Conservation (phyloP, 345 rosid species). For the Raphanus raphanistrum region DNA sequence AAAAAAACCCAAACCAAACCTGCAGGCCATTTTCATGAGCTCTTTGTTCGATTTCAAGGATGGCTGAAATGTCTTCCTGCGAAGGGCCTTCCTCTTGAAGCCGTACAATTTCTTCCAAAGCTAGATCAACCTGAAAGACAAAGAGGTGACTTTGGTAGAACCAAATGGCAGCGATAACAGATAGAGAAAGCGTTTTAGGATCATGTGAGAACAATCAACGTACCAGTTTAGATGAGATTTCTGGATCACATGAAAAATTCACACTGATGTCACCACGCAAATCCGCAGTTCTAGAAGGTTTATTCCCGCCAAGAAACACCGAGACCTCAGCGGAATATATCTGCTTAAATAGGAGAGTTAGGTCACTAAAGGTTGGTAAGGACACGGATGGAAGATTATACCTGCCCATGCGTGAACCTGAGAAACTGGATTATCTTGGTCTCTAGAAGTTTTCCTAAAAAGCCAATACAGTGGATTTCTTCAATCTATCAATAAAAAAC, state of each 20-base stretch:
- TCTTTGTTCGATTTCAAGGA: conserved; percentile 93
- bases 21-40: conserved; percentile 36
- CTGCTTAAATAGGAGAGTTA: conserved; percentile 41
- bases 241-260: conserved; percentile 90
- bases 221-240: conserved; percentile 78
- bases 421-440: conserved; percentile 82
- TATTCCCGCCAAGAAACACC: conserved; percentile 79
- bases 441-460: conserved; percentile 81
- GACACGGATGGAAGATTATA: conserved; percentile 31
- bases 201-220: not conserved
- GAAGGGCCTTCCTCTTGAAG: conserved; percentile 84
- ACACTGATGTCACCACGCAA: conserved; percentile 83
- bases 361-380: conserved; percentile 15
- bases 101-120: conserved; percentile 76
- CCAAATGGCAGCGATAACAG: conserved; percentile 9
- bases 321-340: conserved; percentile 85
- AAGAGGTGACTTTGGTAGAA: conserved; percentile 5
- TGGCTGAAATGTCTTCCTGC: conserved; percentile 66
- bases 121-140: conserved; percentile 68
- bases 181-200: not conserved
- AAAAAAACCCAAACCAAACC: conserved; percentile 2
- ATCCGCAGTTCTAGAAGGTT: conserved; percentile 85
- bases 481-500: conserved; percentile 56
- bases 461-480: conserved; percentile 73
- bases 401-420: conserved; percentile 93